Percentiles rank a stretch among this genome's conserved stretches.
Conservation (phyloP, 768 basidiomycete genomes). For the Mycena sanguinolenta region DNA sequence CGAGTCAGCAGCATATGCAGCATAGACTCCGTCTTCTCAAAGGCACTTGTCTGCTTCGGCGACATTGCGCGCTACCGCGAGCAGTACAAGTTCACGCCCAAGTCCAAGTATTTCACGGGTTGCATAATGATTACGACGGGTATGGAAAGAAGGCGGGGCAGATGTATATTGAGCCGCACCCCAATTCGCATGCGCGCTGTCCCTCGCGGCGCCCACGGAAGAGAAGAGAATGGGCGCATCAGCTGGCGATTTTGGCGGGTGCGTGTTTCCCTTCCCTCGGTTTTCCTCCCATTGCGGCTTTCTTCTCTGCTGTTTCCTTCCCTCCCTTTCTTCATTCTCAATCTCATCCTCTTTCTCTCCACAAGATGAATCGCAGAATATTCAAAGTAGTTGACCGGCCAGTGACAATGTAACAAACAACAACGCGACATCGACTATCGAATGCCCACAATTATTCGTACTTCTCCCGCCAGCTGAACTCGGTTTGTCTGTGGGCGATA, state of each 20-base stretch:
- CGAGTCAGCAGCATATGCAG: too few relatives aligned
- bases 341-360: too few relatives aligned
- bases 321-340: not conserved
- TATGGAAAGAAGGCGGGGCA: conserved; percentile 57
- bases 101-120: conserved; percentile 21
- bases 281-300: not conserved
- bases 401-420: too few relatives aligned
- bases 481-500: too few relatives aligned
- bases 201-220: conserved; percentile 85
- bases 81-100: conserved; percentile 81
- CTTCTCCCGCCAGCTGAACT: too few relatives aligned
- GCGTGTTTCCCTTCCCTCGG: not conserved
- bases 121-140: not conserved
- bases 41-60: conserved; percentile 91
- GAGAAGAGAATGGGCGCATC: conserved; percentile 97
- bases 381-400: too few relatives aligned
- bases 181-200: conserved; percentile 83
- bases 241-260: conserved; percentile 79
- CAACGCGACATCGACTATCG: too few relatives aligned
- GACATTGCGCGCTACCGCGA: conserved; percentile 96
- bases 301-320: not conserved
- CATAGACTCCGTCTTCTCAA: conserved; percentile 78
- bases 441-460: too few relatives aligned
- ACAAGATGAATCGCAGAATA: too few relatives aligned
- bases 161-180: conserved; percentile 75